phyloP scores from a whole-genome alignment of 106 monocot genomes.

The Dendrobium chrysotoxum region DNA sequence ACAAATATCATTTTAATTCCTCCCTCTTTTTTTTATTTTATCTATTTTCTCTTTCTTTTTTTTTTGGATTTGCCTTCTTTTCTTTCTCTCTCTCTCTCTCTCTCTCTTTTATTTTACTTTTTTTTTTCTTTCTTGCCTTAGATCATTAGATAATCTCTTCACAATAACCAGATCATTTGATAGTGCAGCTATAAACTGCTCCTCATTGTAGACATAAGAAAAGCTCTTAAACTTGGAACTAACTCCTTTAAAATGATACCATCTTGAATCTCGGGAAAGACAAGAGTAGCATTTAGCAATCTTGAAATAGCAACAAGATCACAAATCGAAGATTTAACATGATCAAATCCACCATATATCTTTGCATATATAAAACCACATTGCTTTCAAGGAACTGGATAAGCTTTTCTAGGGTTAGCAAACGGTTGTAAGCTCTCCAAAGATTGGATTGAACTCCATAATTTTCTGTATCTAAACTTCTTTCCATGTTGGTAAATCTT shows the following conservation, averaged over 20 bases:
- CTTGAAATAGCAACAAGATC: slow-evolving; percentile 79
- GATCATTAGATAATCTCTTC: slow-evolving; percentile 53
- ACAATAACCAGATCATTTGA: slow-evolving; percentile 68
- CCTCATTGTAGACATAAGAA: slow-evolving; percentile 84
- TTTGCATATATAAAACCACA: slow-evolving; percentile 84
- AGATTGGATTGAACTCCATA: slow-evolving; percentile 69
- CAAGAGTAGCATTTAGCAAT: slow-evolving; percentile 88
- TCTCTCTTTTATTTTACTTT: too few relatives aligned
- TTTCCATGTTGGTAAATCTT: slow-evolving; percentile 35
- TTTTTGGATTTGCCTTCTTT: too few relatives aligned
- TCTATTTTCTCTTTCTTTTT: too few relatives aligned
- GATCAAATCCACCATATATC: slow-evolving; percentile 88
- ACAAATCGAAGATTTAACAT: slow-evolving; percentile 80
- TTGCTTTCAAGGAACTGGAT: slow-evolving; percentile 41
- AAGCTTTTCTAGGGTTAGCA: slow-evolving; percentile 51
- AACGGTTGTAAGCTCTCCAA: slow-evolving; percentile 67
- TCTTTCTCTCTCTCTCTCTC: too few relatives aligned
- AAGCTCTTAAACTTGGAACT: slow-evolving; percentile 93
- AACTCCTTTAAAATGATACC: slow-evolving; percentile 68
- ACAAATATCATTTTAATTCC: too few relatives aligned
- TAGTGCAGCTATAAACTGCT: slow-evolving; percentile 75
- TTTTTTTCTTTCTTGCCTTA: slow-evolving; percentile 71
- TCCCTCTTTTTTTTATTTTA: too few relatives aligned
- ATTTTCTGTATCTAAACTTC: slow-evolving; percentile 34
- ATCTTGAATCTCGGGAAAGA: slow-evolving; percentile 88